A percentile compares a stretch with the other conserved stretches of the same genome.
Evolutionary conservation across 2,329 filamentous ascomycete species (phyloP).

Genomic region (Orbilia blumenaviensis): DNA sequence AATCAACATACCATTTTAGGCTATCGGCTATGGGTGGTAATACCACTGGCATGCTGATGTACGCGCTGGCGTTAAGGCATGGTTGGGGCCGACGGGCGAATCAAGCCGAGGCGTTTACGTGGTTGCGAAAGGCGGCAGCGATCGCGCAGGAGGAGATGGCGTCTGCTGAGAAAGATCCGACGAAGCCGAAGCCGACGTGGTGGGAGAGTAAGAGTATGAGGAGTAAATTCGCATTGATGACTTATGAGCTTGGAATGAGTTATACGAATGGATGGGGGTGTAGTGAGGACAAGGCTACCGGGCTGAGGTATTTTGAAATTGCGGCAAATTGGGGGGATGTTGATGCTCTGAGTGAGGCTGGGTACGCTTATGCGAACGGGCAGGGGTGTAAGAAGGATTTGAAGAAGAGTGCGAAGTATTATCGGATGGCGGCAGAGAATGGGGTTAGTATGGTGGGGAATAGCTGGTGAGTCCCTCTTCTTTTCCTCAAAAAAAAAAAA

Average conservation of each 20-base stretch:
- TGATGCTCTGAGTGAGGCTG: slow-evolving; percentile 91
- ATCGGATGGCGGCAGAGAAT: slow-evolving; percentile 87
- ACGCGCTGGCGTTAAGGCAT: slow-evolving; percentile 91
- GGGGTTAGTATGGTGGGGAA: slow-evolving; percentile 98
- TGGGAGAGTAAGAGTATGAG: slow-evolving; percentile 81
- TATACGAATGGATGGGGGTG: slow-evolving; percentile 99
- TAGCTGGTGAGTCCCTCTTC: slow-evolving; percentile 77
- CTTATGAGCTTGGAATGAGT: slow-evolving; percentile 95
- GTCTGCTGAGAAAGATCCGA: slow-evolving; percentile 74
- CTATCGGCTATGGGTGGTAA: slow-evolving; percentile 85
- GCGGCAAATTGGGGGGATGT: slow-evolving; percentile 96
- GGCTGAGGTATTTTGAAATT: slow-evolving; percentile 93
- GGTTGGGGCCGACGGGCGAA: slow-evolving; percentile 98
- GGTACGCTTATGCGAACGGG: slow-evolving; percentile 94
- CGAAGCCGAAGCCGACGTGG: slow-evolving; percentile 70
- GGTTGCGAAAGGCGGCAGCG: slow-evolving; percentile 91
- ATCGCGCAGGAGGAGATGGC: slow-evolving; percentile 82
- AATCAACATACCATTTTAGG: slow-evolving; percentile 95
- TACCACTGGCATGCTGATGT: slow-evolving; percentile 93
- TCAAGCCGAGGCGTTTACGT: slow-evolving; percentile 85
- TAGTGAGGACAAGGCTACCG: slow-evolving; percentile 86
- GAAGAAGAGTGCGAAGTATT: slow-evolving; percentile 91
- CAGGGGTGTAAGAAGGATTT: slow-evolving; percentile 94
- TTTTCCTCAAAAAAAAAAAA: slow-evolving; percentile 1
- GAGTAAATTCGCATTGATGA: slow-evolving; percentile 91